phyloP scores from a whole-genome alignment of 2,329 filamentous ascomycete genomes.

The Cladophialophora exuberans region DNA sequence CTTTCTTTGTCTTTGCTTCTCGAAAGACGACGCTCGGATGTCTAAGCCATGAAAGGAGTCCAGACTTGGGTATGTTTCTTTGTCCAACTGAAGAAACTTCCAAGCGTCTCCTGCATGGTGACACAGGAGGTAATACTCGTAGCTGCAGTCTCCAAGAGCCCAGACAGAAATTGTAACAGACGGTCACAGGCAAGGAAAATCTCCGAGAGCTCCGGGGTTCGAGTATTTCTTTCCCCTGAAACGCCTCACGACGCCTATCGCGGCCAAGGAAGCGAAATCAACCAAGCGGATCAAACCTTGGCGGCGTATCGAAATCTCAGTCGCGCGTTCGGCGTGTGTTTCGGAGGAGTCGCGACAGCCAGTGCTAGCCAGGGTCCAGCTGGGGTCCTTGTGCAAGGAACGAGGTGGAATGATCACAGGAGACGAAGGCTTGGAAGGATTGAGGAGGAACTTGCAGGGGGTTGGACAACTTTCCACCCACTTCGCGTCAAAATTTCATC shows the following conservation, averaged over 20 bases:
- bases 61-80: too few species aligned
- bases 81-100: not conserved
- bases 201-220: not conserved
- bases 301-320: constrained; percentile 4
- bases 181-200: too few species aligned
- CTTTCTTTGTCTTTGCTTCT: not conserved
- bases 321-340: constrained; percentile 11
- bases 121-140: not conserved
- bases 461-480: not conserved
- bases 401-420: not conserved
- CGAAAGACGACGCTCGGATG: too few species aligned
- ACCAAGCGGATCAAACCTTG: constrained; percentile 13
- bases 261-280: constrained; percentile 9
- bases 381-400: not conserved
- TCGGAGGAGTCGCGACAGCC: not conserved
- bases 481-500: not conserved
- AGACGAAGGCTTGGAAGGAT: not conserved
- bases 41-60: too few species aligned
- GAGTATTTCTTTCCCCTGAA: constrained; percentile 5
- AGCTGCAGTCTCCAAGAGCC: too few species aligned
- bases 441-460: not conserved
- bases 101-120: not conserved
- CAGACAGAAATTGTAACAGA: too few species aligned
- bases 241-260: constrained; percentile 9
- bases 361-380: not conserved